A percentile compares a stretch with the other conserved stretches of the same genome.
Evolutionary conservation across 169 alveolate genomes (phyloP).

Genomic region (Plasmodium berghei): DNA sequence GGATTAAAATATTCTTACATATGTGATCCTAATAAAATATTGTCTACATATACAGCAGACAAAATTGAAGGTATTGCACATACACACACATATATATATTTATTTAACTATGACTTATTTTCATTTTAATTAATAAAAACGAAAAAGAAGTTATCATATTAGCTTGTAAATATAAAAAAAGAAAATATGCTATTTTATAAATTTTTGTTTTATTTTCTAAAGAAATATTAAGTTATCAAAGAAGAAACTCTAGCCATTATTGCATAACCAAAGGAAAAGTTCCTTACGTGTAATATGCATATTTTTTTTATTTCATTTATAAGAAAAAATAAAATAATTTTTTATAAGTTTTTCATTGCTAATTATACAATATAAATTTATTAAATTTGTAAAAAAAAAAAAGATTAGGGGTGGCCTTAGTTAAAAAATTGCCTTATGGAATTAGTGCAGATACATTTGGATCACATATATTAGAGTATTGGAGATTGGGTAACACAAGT

Average conservation of each 20-base stretch:
- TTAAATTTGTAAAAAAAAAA: not conserved
- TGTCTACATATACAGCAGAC: constrained; percentile 53
- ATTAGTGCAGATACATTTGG: constrained; percentile 63
- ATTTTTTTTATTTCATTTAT: not conserved
- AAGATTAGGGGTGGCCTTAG: constrained; percentile 67
- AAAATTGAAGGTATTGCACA: constrained; percentile 36
- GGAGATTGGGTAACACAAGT: constrained; percentile 53
- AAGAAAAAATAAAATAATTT: not conserved
- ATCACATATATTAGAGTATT: constrained; percentile 52
- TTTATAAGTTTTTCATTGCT: not conserved
- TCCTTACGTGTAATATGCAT: constrained; percentile 42
- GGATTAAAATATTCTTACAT: constrained; percentile 81
- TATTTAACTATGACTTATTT: not conserved
- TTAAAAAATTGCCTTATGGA: constrained; percentile 62
- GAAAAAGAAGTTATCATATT: too few species aligned
- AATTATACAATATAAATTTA: not conserved
- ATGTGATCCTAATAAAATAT: constrained; percentile 84
- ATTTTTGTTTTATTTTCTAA: not conserved
- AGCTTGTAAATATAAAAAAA: too few species aligned
- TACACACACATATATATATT: too few species aligned
- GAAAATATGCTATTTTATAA: not conserved
- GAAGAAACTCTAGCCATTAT: constrained; percentile 45
- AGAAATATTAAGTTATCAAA: constrained; percentile 65
- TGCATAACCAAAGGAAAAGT: constrained; percentile 62
- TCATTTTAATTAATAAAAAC: not conserved